Conservation (phyloP, 495 filamentous ascomycete genomes). For the Penicillium ochrochloron region DNA sequence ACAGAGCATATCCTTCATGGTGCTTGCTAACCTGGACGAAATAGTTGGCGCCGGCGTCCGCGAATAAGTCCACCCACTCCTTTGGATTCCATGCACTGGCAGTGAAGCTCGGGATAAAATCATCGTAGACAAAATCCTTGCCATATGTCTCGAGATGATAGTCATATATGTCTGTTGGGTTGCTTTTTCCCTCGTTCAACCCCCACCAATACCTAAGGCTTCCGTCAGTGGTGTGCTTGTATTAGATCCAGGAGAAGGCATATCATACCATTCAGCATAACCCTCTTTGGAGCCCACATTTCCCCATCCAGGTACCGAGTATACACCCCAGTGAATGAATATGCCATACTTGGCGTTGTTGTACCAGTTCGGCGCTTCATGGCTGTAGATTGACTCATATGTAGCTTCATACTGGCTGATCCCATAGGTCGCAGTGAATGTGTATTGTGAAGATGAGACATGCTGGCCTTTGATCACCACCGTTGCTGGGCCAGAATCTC, state of each 20-base stretch:
- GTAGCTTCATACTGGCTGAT: conserved; percentile 38
- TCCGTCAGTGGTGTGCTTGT: not conserved
- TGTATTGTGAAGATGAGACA: conserved; percentile 27
- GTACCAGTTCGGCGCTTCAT: conserved; percentile 59
- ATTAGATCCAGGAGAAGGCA: too few relatives aligned
- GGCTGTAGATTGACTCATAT: conserved; percentile 45
- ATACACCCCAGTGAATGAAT: conserved; percentile 62
- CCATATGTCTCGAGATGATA: conserved; percentile 58
- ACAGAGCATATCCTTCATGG: conserved; percentile 59
- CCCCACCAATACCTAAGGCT: conserved; percentile 44
- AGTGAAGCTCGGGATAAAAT: conserved; percentile 59
- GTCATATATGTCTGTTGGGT: conserved; percentile 44
- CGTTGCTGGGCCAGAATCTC: conserved; percentile 29
- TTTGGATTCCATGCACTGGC: conserved; percentile 52
- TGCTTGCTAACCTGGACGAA: conserved; percentile 59
- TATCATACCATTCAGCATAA: conserved; percentile 57
- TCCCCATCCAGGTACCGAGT: conserved; percentile 60
- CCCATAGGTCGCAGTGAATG: conserved; percentile 42
- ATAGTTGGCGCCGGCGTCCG: conserved; percentile 58
- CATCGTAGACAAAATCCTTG: conserved; percentile 55
- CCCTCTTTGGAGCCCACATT: conserved; percentile 53
- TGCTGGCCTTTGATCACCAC: conserved; percentile 34
- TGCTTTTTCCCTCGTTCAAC: conserved; percentile 36
- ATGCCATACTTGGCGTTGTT: conserved; percentile 59
- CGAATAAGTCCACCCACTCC: conserved; percentile 61